Percentiles rank a stretch among this genome's conserved stretches.
phyloP scores from a whole-genome alignment of 148 eudicot species.

The Chenopodium suecicum region DNA sequence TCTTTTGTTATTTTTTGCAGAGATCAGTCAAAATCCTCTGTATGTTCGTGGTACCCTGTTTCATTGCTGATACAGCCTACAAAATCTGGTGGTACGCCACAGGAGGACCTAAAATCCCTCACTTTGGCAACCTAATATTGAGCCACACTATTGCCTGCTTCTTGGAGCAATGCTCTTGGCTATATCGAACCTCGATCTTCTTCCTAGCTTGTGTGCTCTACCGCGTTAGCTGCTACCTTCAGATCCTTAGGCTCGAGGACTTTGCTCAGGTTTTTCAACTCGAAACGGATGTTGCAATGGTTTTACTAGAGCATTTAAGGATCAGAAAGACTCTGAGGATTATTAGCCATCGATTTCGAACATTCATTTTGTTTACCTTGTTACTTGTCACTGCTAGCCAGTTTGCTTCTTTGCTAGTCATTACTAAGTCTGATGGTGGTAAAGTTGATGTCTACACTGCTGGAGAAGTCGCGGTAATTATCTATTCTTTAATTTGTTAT shows the following conservation, averaged over 20 bases:
- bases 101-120: constrained; percentile 63
- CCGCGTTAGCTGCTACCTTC: constrained; percentile 72
- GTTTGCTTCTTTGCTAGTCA: constrained; percentile 70
- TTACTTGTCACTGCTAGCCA: constrained; percentile 75
- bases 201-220: constrained; percentile 76
- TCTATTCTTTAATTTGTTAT: too few species aligned
- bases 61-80: constrained; percentile 53
- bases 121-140: constrained; percentile 39
- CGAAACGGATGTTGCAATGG: constrained; percentile 67
- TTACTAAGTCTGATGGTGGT: constrained; percentile 40
- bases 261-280: constrained; percentile 67
- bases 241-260: constrained; percentile 75
- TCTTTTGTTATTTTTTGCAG: constrained; percentile 41
- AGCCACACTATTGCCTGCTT: constrained; percentile 60
- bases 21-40: constrained; percentile 67
- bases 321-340: constrained; percentile 67
- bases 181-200: constrained; percentile 71
- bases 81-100: constrained; percentile 92
- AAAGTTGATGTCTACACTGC: constrained; percentile 58
- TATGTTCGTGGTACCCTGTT: constrained; percentile 69
- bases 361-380: constrained; percentile 56
- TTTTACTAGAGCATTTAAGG: constrained; percentile 65
- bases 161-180: constrained; percentile 69
- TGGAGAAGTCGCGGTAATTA: constrained; percentile 77
- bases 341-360: constrained; percentile 83